Evolutionary conservation across 345 rosid genomes (phyloP).

Genomic region (Jatropha curcas): DNA sequence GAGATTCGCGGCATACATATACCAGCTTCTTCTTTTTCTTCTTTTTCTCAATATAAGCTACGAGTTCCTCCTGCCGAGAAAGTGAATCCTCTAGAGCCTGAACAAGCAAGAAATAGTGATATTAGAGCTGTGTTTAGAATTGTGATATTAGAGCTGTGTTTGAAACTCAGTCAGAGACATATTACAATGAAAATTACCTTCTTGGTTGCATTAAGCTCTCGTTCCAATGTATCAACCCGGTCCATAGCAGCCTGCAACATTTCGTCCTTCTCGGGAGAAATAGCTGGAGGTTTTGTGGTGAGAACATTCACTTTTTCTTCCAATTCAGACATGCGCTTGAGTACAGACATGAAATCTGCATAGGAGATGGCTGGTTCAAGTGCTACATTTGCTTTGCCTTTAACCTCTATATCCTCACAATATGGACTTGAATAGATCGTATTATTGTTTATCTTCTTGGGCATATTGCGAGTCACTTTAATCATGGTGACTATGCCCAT

Average conservation of each 20-base stretch:
- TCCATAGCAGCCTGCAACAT: slow-evolving; percentile 66
- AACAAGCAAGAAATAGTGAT: slow-evolving; percentile 10
- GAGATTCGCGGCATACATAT: slow-evolving; percentile 14
- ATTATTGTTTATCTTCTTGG: slow-evolving; percentile 61
- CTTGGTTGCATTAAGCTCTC: slow-evolving; percentile 74
- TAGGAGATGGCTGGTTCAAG: slow-evolving; percentile 40
- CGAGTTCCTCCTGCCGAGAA: slow-evolving; percentile 65
- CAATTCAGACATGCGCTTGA: slow-evolving; percentile 79
- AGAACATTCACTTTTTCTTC: slow-evolving; percentile 63
- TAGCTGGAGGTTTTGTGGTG: slow-evolving; percentile 49
- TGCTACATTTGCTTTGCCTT: slow-evolving; percentile 29
- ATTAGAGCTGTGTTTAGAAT: too few relatives aligned
- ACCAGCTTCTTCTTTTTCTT: slow-evolving; percentile 82
- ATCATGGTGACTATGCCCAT: slow-evolving; percentile 82
- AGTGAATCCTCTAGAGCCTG: slow-evolving; percentile 86
- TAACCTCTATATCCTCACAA: slow-evolving; percentile 37
- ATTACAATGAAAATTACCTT: slow-evolving; percentile 44
- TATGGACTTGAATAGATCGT: slow-evolving; percentile 57
- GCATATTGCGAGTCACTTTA: slow-evolving; percentile 72
- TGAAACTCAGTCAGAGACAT: too few relatives aligned
- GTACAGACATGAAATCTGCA: slow-evolving; percentile 54
- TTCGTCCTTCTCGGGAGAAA: slow-evolving; percentile 83
- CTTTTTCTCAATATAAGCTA: slow-evolving; percentile 79
- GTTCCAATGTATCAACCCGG: slow-evolving; percentile 70
- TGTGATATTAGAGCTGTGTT: too few relatives aligned